These are phyloP conservation scores for Rhodotorula sp. DNA, from an alignment of 1,284 basidiomycete species.

Conservation along the genomic window DNA sequence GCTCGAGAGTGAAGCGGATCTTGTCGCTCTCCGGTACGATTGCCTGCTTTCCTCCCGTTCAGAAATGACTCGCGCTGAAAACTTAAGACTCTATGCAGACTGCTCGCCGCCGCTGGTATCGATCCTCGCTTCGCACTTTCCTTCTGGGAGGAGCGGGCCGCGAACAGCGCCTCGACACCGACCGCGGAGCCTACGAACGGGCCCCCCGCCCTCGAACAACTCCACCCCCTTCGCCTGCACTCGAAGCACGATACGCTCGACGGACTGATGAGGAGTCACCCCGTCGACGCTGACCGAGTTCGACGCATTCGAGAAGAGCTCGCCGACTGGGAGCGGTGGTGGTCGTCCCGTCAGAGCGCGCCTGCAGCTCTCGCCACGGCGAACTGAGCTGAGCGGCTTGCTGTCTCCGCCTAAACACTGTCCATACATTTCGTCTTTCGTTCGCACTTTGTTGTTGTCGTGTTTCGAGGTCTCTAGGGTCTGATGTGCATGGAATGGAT, in stretches of 20 bases:
- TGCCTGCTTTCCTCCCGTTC: background rate
- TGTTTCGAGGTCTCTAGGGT: no score
- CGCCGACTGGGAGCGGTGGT: constrained; percentile 43
- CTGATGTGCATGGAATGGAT: no score
- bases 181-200: background rate
- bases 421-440: no score
- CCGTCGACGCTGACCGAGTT: constrained; percentile 41
- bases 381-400: background rate
- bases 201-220: background rate
- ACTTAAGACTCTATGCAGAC: constrained; percentile 7
- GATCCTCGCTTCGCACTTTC: constrained; percentile 40
- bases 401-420: no score
- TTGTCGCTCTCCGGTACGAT: constrained; percentile 35
- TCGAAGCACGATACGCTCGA: constrained; percentile 8
- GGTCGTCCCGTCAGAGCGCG: background rate
- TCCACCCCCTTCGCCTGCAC: constrained; percentile 6
- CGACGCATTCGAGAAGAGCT: constrained; percentile 36
- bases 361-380: background rate
- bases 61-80: constrained; percentile 6
- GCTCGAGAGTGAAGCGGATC: constrained; percentile 38
- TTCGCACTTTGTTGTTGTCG: background rate
- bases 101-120: constrained; percentile 42
- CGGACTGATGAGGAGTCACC: constrained; percentile 36
- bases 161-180: background rate
- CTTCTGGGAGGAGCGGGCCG: constrained; percentile 41